Evolutionary conservation across 306 rosid genomes (phyloP), one percentile per base, ranked within the genome.

Genomic region (Cicer pinnatifidum): DNA sequence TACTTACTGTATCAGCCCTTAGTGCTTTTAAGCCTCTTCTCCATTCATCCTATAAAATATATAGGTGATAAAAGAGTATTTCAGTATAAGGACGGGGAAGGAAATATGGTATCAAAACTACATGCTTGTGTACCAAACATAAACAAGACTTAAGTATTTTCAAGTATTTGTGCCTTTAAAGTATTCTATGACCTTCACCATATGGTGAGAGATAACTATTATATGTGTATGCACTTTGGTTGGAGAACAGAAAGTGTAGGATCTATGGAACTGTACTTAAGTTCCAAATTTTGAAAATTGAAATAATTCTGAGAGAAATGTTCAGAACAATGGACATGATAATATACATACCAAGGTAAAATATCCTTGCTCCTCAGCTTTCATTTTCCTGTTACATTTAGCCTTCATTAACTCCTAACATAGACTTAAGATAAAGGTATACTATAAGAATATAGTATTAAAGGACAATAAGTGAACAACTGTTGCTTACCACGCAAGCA

Each of bases 401-500:
- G 67, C 67, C 15, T 50, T 75, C 80, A 71, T 91, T 71, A 91
- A 74, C 41, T 83, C 71, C 72, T 62, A 77, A 45, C 72, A 80
- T 74, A 52, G 70, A 56, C 63, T 51, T 45, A 79, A 59, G 74
- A 11, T n/a, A 28, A 58, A 59, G 39, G 20, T 59, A 35, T 70
- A 72, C 35, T 28, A 28, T 28, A 28, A 44, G 66, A 84, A 77
- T 60, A 63, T 81, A 54, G 75, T 19, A 43, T 53, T n/a, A 60
- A 68, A 59, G 37, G 38, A 72, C 35, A 63, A 59, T 73, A 64
- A 38, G 46, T 16, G 48, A 11, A 16, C 17, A 67, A 75, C 52
- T 53, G 72, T 46, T 72, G 82, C 89, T 84, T 86, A 95, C 99
- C 99, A 95, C 6, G 99, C 99, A 68, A 95, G 97, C 96, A 95